Base-by-base conservation (phyloP, 2,329 filamentous ascomycete genomes). In the Calonectria pauciramosa region DNA sequence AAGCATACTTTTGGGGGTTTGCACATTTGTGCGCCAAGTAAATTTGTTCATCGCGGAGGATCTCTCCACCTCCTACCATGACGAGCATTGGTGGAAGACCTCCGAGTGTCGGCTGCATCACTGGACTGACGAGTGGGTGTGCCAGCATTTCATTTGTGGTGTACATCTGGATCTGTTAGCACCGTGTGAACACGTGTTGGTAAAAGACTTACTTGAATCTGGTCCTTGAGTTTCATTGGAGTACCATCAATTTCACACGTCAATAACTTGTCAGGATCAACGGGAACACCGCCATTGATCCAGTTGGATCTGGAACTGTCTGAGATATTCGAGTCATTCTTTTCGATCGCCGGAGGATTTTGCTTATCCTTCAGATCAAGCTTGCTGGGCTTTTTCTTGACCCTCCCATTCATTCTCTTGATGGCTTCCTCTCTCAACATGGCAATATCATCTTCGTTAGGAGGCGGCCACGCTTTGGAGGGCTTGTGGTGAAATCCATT, bases 21-120 rank as follows among this genome's bases (percentile, higher is more conserved):
- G 97, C 96, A 52, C 95, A 96, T 85, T 99, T 99, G 85, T 99
- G 97, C 0, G 96, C 97, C 18, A 99, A 82, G 77, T 98, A 98
- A 68, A 99, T 95, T 82, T 99, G 97, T 85, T 99, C 97, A 80
- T 99, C 97, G 16, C 95, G 92, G 23, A 99, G 89, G 65, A 97
- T 90, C 83, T 99, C 97, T 1, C 94, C 96, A 7, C 96, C 96
- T 5, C 96, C 97, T 1, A 94, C 93, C 82, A 98, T 92, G 54
- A 99, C 94, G 8, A 98, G 89, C 34, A 99, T 86, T 0, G 97
- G 97, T 0, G 96, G 96, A 4, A 99, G 89, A 0, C 97, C 97
- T 52, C 97, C 97, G 0, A 99, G 89, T 0, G 95, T 96, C 1
- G 96, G 93, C 79, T 98, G 96, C 81, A 98, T 89, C 4, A 96